phyloP scores from a whole-genome alignment of 1,284 basidiomycete species.

The Sporisorium scitamineum region DNA sequence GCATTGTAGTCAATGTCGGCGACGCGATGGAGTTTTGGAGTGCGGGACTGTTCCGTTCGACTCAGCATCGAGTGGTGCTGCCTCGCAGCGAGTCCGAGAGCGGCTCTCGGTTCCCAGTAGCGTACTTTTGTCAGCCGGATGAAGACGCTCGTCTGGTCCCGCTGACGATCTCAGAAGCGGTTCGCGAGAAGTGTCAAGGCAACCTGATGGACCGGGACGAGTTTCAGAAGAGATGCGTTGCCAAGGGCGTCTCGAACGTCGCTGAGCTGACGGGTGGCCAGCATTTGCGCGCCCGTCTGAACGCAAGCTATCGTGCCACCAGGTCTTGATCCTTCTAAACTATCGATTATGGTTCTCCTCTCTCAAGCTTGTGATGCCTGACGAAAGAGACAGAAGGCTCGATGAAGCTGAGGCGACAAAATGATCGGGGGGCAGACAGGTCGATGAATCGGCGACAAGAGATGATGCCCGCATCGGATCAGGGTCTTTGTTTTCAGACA shows the following conservation, averaged over 20 bases:
- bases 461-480: no score
- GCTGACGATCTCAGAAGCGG: constrained; percentile 12
- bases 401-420: not conserved
- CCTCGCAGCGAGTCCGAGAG: constrained; percentile 45
- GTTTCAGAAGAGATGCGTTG: constrained; percentile 27
- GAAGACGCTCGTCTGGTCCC: constrained; percentile 47
- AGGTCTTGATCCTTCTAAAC: not conserved
- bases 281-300: constrained; percentile 45
- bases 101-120: constrained; percentile 55
- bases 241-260: constrained; percentile 42
- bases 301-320: constrained; percentile 17
- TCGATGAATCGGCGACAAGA: no score
- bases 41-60: constrained; percentile 52
- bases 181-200: constrained; percentile 14
- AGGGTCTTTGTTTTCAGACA: no score
- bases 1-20: constrained; percentile 85
- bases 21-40: constrained; percentile 75
- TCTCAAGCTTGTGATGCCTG: not conserved
- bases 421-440: no score
- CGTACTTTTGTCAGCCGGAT: constrained; percentile 63
- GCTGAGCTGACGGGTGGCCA: constrained; percentile 48
- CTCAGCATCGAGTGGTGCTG: constrained; percentile 57
- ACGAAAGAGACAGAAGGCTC: not conserved
- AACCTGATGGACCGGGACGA: constrained; percentile 29
- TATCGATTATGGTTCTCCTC: not conserved